Conservation (phyloP, 441 rosid genomes). For the Iberis amara region DNA sequence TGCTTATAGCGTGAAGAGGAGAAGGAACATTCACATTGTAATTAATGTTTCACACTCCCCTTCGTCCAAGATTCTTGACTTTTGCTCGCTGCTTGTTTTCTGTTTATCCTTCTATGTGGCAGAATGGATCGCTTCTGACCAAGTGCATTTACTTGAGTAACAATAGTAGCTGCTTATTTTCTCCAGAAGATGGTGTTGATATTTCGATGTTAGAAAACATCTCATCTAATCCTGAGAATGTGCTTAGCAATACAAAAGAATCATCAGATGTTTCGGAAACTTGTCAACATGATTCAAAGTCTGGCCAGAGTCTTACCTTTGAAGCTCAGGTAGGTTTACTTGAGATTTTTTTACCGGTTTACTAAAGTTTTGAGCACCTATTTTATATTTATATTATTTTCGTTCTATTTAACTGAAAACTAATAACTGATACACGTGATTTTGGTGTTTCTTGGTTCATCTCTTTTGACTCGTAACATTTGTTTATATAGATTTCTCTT, state of each 20-base stretch:
- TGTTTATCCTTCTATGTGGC: constrained; percentile 28
- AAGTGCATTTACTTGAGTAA: constrained; percentile 82
- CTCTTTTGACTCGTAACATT: constrained; percentile 10
- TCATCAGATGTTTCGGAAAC: constrained; percentile 39
- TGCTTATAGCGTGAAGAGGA: constrained; percentile 16
- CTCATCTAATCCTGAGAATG: constrained; percentile 45
- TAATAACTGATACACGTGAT: constrained; percentile 3
- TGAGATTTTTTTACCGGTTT: constrained; percentile 11
- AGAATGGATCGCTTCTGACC: constrained; percentile 90
- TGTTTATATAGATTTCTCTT: constrained; percentile 8
- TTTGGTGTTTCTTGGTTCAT: constrained; percentile 9
- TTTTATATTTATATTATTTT: neutral
- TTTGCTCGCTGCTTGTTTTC: constrained; percentile 19
- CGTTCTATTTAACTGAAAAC: constrained; percentile 5
- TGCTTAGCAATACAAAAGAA: constrained; percentile 36
- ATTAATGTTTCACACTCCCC: constrained; percentile 12
- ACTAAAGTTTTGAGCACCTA: neutral
- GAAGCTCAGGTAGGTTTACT: constrained; percentile 77
- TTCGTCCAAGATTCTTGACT: constrained; percentile 22
- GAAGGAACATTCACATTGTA: constrained; percentile 10
- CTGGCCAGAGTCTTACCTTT: constrained; percentile 64
- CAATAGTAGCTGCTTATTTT: constrained; percentile 85
- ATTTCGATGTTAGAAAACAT: constrained; percentile 56
- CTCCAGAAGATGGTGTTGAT: constrained; percentile 83
- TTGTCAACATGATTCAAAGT: constrained; percentile 44